Base-by-base conservation (phyloP, 2,329 filamentous ascomycete species). In the Catunica adiposa region DNA sequence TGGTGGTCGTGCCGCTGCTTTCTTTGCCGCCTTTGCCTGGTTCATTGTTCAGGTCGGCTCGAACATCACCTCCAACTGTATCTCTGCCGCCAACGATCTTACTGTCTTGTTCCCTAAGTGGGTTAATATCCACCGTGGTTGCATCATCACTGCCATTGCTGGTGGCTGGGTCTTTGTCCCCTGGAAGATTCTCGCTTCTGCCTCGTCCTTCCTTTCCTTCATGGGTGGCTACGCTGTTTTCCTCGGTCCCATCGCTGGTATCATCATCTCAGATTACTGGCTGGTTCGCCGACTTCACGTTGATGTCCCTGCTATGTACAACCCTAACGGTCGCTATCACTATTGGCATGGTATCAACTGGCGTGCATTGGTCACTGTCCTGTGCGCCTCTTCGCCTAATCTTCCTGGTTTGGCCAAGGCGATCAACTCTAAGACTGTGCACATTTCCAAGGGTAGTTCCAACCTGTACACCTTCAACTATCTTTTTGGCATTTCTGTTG, bases 231-330 rank as follows among this genome's bases (percentile, higher is more conserved):
- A 66, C 37, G 63, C 63, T 5, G 61, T 68, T 42, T 68, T 70
- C 61, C 64, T 70, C 59, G 67, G 64, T 0, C 70, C 71, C 11
- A 68, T 73, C 34, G 64, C 69, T 4, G 70, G 67, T 40, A 67
- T 71, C 50, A 65, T 72, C 38, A 63, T 64, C n/a, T 63, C 64
- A 34, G 70, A 73, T 59, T 73, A 64, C 59, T 68, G 65, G 65
- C 56, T 68, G 29, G 61, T 68, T 58, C 69, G 71, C 58, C 62
- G 63, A 40, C 61, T 64, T 34, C 63, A 66, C 29, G 64, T 69
- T 58, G 69, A 73, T 59, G 65, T 72, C 29, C 69, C 53, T 14
- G 69, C 66, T 11, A 62, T 73, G 37, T 73, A 73, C 62, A 62
- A 68, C 48, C 68, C 68, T 5, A 60, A 65, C 25, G 69, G 70